These are phyloP conservation scores for Acanthamoeba royreba DNA, from an alignment of 208 protist species.

Conservation along the genomic window DNA sequence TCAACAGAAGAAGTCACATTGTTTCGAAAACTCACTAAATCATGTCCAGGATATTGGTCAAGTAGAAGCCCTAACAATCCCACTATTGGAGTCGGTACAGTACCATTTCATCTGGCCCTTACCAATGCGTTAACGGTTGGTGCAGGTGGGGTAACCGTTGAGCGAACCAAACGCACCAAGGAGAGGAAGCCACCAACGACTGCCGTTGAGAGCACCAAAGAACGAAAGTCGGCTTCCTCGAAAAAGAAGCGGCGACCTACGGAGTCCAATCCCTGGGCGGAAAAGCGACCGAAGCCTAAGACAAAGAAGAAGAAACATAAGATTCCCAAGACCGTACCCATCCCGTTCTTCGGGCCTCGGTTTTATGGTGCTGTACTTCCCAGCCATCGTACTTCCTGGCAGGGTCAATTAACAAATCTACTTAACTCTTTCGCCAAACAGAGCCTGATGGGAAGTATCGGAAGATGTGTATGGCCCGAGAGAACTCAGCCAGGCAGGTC, in stretches of 20 bases:
- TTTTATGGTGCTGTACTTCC: conserved; percentile 15
- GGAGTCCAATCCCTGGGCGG: background rate
- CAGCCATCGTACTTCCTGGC: background rate
- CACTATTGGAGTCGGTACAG: background rate
- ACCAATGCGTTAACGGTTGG: background rate
- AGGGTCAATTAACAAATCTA: too few relatives aligned
- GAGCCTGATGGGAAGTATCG: conserved; percentile 45
- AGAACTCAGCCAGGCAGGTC: conserved; percentile 58
- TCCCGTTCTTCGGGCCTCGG: background rate
- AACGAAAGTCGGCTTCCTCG: background rate
- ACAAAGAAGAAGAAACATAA: background rate
- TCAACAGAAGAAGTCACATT: background rate
- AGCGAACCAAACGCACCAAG: background rate
- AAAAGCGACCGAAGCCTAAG: background rate
- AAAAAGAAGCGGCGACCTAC: conserved; percentile 16
- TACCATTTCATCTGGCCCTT: background rate
- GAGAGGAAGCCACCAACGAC: background rate
- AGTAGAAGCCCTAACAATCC: background rate
- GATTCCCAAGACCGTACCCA: background rate
- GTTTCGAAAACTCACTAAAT: background rate
- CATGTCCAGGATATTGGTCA: background rate
- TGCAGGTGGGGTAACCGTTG: background rate
- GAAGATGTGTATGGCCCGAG: conserved; percentile 48
- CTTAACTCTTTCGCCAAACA: too few relatives aligned
- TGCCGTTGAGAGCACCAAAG: background rate